Evolutionary conservation across 208 protist genomes (phyloP), one percentile per base, ranked within the genome.

Genomic region (Lotmaria passim): DNA sequence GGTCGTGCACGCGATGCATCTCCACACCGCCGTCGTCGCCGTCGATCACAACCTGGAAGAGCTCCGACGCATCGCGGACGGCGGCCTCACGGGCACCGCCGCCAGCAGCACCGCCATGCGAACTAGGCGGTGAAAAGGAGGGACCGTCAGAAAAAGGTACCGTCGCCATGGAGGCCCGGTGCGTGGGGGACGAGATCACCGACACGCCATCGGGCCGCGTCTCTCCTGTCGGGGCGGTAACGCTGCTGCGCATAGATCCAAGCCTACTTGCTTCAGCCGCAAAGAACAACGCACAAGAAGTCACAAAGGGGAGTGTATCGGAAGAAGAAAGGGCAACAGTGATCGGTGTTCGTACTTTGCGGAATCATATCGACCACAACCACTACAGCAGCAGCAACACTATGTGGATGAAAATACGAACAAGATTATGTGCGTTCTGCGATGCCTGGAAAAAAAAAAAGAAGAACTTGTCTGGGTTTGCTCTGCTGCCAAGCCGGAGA

Each of bases 31-130:
- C 91, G 46, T 96, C 91, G 69, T 96, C 91, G 47, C 89, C 91
- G 74, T 96, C 91, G 68, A 96, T 93, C 31, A 94, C 85, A 26
- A 96, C 89, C 57, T 96, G 88, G 69, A 91, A 93, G 80, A 94
- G 89, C 12, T 88, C 69, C 1, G 78, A 78, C 58, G 89, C 81
- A 46, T 86, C 73, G 47, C 38, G 26, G 26, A 31, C 6, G 51
- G 39, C 33, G 23, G 19, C 15, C 26, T n/a, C 60, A 30, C 44
- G 69, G 17, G 31, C 3, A 17, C 8, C 39, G 15, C 12, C 28
- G 55, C 19, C 26, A 8, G 2, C 34, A 31, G 14, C 15, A 19
- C n/a, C n/a, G n/a, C n/a, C n/a, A n/a, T 4, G 10, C 1, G 15
- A 11, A 31, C 44, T 64, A 8, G 2, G 31, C n/a, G 15, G 23